Conservation (phyloP, 495 filamentous ascomycete species). For the Copromyces sp. region DNA sequence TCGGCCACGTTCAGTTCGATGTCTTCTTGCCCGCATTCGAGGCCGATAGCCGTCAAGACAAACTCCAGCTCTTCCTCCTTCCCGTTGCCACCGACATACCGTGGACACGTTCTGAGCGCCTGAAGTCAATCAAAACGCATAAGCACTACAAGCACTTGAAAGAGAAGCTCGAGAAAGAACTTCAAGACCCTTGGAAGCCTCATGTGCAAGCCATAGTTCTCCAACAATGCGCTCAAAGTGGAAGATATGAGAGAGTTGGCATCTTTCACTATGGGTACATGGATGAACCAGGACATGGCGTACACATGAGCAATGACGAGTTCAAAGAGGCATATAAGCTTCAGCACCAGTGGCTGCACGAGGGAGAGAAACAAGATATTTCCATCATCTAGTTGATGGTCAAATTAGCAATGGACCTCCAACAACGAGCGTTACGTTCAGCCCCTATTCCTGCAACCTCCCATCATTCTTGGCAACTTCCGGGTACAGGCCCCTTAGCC, state of each 20-base stretch:
- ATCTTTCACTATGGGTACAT: background rate
- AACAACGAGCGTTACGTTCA: background rate
- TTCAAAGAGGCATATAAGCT: background rate
- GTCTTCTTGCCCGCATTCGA: background rate
- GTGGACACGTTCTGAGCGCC: background rate
- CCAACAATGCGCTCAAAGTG: background rate
- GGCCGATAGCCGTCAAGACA: background rate
- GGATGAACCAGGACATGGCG: background rate
- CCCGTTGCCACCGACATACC: background rate
- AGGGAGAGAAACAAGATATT: background rate
- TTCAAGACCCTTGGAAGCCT: background rate
- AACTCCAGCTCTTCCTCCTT: background rate
- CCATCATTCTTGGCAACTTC: background rate
- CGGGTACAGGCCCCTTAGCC: conserved; percentile 3
- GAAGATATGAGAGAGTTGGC: background rate
- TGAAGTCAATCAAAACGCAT: background rate
- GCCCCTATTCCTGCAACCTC: background rate
- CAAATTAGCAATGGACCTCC: background rate
- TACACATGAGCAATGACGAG: background rate
- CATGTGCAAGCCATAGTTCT: background rate
- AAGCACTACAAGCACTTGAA: background rate
- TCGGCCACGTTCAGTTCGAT: background rate
- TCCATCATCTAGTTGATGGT: background rate
- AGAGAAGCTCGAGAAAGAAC: background rate
- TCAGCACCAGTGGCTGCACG: background rate